Base-by-base conservation (phyloP, 306 rosid genomes). In the Neltuma alba region DNA sequence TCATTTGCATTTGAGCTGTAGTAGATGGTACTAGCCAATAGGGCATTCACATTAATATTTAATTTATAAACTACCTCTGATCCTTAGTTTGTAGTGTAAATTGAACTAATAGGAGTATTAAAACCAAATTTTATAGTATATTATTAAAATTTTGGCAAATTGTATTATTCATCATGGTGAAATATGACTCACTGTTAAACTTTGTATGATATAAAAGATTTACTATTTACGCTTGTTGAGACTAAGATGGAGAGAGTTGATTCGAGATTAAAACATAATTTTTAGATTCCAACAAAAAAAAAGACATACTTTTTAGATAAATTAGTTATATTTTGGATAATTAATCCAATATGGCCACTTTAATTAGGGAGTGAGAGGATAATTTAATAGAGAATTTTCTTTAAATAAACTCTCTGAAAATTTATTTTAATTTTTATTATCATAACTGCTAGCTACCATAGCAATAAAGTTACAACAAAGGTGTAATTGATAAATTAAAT, bases 21-120 rank as follows among this genome's bases (percentile, higher is more conserved):
- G 87, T 70, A 83, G 86, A 89, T 82, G 84, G 88, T 84, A 89
- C 83, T 68, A 25, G 74, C 36, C 36, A 68, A 25, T 36, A 64
- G 15, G 83, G 83, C 85, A 80, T 81, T 81, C 7, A 64, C 20
- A 38, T 79, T 77, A 79, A 40, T 79, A 77, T 61, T 65, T 77
- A 64, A n/a, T 50, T 50, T 50, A 50, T 42, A 50, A n/a, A n/a
- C n/a, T n/a, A n/a, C n/a, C n/a, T n/a, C n/a, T n/a, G n/a, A n/a
- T n/a, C n/a, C n/a, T n/a, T n/a, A n/a, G n/a, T n/a, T n/a, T n/a
- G n/a, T n/a, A n/a, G n/a, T n/a, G n/a, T n/a, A n/a, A n/a, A n/a
- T n/a, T n/a, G n/a, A n/a, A n/a, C n/a, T n/a, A n/a, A n/a, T n/a
- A n/a, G n/a, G n/a, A n/a, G n/a, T n/a, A n/a, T n/a, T n/a, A n/a